These are phyloP conservation scores for Eucalyptus victrix DNA, from an alignment of 345 rosid genomes.

Conservation along the genomic window DNA sequence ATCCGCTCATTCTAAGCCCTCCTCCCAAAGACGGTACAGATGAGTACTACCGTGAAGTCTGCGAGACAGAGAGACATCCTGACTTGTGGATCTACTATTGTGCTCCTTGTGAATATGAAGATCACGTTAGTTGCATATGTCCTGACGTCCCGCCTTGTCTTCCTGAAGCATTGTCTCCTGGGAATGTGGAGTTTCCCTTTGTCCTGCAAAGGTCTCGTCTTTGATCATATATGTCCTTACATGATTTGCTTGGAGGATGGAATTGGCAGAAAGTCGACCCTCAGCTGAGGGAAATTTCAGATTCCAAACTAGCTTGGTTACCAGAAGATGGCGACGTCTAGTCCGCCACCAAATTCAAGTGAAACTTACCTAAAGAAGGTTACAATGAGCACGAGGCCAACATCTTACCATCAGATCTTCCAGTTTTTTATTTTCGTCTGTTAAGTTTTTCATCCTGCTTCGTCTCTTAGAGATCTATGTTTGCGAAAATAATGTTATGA, in stretches of 20 bases:
- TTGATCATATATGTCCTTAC: neutral
- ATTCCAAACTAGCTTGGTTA: neutral
- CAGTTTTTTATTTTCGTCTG: neutral
- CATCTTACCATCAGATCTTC: neutral
- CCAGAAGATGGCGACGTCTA: neutral
- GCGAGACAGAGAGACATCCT: neutral
- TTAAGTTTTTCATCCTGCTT: neutral
- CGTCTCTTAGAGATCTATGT: neutral
- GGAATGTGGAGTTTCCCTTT: neutral
- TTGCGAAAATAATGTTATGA: neutral
- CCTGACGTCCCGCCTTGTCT: neutral
- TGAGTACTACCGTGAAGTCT: neutral
- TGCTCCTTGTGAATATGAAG: neutral
- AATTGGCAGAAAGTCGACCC: neutral
- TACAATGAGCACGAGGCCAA: neutral
- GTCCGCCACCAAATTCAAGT: neutral
- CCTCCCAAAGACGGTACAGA: neutral
- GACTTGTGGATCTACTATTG: neutral
- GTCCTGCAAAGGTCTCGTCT: neutral
- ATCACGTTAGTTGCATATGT: neutral
- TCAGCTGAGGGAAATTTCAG: neutral
- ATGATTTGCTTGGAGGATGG: neutral
- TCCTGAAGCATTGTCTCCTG: neutral
- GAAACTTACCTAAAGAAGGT: neutral
- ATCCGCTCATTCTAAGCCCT: neutral